phyloP scores from a whole-genome alignment of 208 protist genomes.

The Trypanosoma theileri region DNA sequence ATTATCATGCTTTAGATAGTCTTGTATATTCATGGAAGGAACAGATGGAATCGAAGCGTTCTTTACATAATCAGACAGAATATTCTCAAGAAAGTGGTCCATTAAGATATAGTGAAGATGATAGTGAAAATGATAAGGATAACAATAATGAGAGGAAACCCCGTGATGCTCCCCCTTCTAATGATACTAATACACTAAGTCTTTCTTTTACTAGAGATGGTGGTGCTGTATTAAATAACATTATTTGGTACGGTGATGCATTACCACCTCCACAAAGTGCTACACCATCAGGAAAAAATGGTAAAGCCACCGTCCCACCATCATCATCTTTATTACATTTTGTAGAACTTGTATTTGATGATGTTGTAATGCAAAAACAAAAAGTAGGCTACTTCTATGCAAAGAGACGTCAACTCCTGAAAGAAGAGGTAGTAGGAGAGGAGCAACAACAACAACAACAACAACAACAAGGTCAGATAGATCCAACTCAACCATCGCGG shows the following conservation, averaged over 20 bases:
- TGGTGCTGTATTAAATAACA: background rate
- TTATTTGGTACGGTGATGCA: conserved; percentile 27
- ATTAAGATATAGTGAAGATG: background rate
- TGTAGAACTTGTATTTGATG: conserved; percentile 58
- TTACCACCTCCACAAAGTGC: background rate
- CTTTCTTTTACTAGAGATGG: background rate
- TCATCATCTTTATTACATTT: conserved; percentile 19
- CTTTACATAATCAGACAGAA: background rate
- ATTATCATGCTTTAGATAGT: conserved; percentile 9
- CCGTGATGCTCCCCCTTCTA: background rate
- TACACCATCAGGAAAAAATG: background rate
- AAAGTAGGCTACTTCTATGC: conserved; percentile 64
- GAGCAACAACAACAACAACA: background rate
- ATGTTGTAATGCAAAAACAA: conserved; percentile 62
- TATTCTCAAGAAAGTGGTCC: background rate
- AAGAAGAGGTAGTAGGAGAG: conserved; percentile 13
- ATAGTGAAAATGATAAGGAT: background rate
- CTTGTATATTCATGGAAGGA: conserved; percentile 2
- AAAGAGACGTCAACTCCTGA: conserved; percentile 29
- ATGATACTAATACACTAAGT: background rate
- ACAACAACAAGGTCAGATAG: background rate
- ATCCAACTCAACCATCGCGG: background rate
- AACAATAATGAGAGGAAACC: background rate
- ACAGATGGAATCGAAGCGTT: background rate
- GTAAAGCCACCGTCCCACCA: background rate